phyloP scores from a whole-genome alignment of 2,329 filamentous ascomycete genomes.

The Dryadomyces quercus-mongolicae region DNA sequence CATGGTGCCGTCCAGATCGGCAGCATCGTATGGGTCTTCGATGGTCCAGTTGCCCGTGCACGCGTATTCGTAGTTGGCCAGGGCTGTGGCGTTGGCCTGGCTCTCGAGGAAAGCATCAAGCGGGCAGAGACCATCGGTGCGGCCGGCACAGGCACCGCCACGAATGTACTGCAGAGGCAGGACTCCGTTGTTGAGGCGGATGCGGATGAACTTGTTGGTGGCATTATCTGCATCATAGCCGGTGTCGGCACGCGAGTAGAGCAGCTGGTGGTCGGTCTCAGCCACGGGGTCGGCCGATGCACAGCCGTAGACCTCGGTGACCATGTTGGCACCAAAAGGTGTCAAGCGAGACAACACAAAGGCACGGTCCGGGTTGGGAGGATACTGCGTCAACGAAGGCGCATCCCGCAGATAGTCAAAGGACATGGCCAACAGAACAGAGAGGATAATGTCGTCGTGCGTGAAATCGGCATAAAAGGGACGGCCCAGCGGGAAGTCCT shows the following conservation, averaged over 20 bases:
- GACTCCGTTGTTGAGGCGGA: conserved; percentile 36
- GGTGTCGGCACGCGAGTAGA: conserved; percentile 30
- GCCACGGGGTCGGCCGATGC: conserved; percentile 23
- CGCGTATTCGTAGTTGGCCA: conserved; percentile 33
- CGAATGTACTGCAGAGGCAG: conserved; percentile 33
- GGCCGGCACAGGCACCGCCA: conserved; percentile 27
- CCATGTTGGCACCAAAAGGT: conserved; percentile 40
- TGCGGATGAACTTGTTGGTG: conserved; percentile 33
- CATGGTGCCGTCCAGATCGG: conserved; percentile 30
- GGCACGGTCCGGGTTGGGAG: conserved; percentile 28
- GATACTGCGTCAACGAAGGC: conserved; percentile 26
- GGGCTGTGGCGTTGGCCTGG: conserved; percentile 23
- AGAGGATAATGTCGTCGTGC: conserved; percentile 40
- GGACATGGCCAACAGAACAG: conserved; percentile 36
- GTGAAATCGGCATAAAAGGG: conserved; percentile 40
- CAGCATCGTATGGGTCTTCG: conserved; percentile 20
- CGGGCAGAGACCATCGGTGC: conserved; percentile 32
- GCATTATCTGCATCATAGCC: conserved; percentile 29
- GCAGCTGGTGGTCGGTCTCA: conserved; percentile 23
- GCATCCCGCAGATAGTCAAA: conserved; percentile 40
- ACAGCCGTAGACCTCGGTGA: conserved; percentile 45
- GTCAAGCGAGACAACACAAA: conserved; percentile 39
- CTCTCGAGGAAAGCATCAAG: conserved; percentile 27
- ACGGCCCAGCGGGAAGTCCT: conserved; percentile 32
- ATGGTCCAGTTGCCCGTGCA: conserved; percentile 36